Conservation (phyloP, 805 yeast genomes). For the Saccharomycopsis capsularis region DNA sequence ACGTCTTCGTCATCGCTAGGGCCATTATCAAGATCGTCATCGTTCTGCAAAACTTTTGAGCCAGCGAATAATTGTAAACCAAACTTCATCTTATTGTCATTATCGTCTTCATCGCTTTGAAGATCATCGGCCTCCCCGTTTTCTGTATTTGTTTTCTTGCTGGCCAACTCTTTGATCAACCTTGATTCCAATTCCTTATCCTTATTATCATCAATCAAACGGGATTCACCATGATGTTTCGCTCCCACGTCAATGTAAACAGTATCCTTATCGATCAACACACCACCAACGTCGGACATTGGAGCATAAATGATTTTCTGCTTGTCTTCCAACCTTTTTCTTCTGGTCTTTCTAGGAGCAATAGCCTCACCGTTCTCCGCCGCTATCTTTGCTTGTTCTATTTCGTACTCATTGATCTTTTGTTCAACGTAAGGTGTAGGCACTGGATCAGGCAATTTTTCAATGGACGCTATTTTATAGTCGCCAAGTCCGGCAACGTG, state of each 20-base stretch:
- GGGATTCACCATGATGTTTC: constrained; percentile 25
- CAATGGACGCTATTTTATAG: constrained; percentile 63
- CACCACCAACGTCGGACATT: constrained; percentile 99
- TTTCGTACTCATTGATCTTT: constrained; percentile 69
- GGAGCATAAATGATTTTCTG: constrained; percentile 96
- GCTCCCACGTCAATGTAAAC: constrained; percentile 81
- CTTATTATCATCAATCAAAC: constrained; percentile 17
- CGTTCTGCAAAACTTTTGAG: constrained; percentile 12
- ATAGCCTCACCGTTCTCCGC: constrained; percentile 50
- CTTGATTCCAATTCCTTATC: constrained; percentile 15
- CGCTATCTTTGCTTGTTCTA: constrained; percentile 65
- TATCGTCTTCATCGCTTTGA: constrained; percentile 11
- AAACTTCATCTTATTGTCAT: neutral
- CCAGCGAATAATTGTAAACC: constrained; percentile 19
- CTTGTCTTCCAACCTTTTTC: constrained; percentile 88
- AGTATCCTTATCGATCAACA: constrained; percentile 92
- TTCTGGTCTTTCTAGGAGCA: constrained; percentile 50
- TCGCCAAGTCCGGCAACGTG: constrained; percentile 98
- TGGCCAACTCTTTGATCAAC: constrained; percentile 15
- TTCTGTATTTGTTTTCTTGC: constrained; percentile 8
- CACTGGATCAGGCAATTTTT: constrained; percentile 95
- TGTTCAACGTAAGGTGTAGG: constrained; percentile 94
- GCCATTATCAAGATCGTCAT: constrained; percentile 1
- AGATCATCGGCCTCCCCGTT: constrained; percentile 24
- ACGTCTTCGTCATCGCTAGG: constrained; percentile 25